phyloP scores from a whole-genome alignment of 768 basidiomycete genomes.

The Serendipita indica region DNA sequence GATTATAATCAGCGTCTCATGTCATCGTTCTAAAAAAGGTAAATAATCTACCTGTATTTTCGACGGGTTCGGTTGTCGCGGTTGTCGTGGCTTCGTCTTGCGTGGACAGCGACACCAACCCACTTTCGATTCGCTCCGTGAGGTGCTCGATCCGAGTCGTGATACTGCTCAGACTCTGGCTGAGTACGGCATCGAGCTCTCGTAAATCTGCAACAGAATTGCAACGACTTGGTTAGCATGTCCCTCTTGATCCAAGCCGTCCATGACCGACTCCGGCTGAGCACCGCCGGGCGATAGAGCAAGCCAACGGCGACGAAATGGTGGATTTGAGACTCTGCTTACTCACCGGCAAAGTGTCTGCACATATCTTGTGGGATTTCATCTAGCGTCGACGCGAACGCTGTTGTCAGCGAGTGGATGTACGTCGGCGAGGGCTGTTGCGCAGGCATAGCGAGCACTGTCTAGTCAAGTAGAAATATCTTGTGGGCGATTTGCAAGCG shows the following conservation, averaged over 20 bases:
- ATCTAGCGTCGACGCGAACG: conserved; percentile 6
- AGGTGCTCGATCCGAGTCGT: conserved; percentile 65
- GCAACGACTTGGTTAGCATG: background rate
- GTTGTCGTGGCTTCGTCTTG: too few relatives aligned
- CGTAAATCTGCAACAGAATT: conserved; percentile 70
- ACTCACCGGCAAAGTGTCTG: conserved; percentile 6
- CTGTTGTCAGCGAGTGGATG: conserved; percentile 5
- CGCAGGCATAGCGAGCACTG: background rate
- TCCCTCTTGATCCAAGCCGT: background rate
- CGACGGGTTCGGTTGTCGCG: background rate
- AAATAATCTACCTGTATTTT: background rate
- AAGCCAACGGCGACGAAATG: too few relatives aligned
- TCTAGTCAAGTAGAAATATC: too few relatives aligned
- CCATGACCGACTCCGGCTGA: background rate
- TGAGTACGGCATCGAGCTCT: conserved; percentile 96
- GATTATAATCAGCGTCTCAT: too few relatives aligned
- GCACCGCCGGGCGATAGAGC: background rate
- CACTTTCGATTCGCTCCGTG: conserved; percentile 58
- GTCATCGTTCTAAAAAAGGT: too few relatives aligned
- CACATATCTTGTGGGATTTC: conserved; percentile 9
- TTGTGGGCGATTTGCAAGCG: too few relatives aligned
- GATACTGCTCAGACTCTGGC: conserved; percentile 68
- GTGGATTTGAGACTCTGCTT: too few relatives aligned
- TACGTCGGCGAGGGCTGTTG: background rate
- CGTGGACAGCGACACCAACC: conserved; percentile 29